Evolutionary conservation across 1,284 basidiomycete genomes (phyloP), one percentile per base, ranked within the genome.

Genomic region (Ceratobasidium papillatum): DNA sequence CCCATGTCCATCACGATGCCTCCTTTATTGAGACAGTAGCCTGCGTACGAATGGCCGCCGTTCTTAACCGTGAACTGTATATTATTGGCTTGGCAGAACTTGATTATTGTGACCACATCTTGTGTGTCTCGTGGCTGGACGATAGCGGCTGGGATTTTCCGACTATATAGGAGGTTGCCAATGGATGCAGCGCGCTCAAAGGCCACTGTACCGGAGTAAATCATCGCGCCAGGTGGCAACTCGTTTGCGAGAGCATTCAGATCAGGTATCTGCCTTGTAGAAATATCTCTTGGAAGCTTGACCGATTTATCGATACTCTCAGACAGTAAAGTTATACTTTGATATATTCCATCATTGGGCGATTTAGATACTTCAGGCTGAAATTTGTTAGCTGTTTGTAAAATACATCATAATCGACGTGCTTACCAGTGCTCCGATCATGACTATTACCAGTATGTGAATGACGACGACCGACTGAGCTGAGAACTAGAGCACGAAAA

Each of bases 1-100:
- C 51, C 38, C 66, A 71, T 54, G 32, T 71, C 66, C 47, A 71
- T 41, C 14, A 71, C 66, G 49, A 71, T 71, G 45, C 66, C 66
- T 9, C 49, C 51, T 38, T 71, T 52, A 27, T 71, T 71, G 17
- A 71, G 52, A 43, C 66, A 71, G 51, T 71, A 71, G 49, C 66
- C 66, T 19, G 51, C 66, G 34, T 54, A 56, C 34, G 66, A 71
- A 32, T 71, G 66, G 17, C 66, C 66, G 25, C 66, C 66, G n/a
- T 45, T 56, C 32, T 71, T 71, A 1, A 71, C 30, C 14, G 66
- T 71, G 8, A 71, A 41, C 27, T 38, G 49, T 32, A 71, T 62
- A 17, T 59, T 34, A 22, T 71, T 56, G 14, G 9, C n/a, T 22
- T 54, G 66, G 22, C 47, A 47, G 66, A 71, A 71, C 5, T 56